Evolutionary conservation across 1,284 basidiomycete species (phyloP), one percentile per base, ranked within the genome.

Genomic region (Farysia itapuensis): DNA sequence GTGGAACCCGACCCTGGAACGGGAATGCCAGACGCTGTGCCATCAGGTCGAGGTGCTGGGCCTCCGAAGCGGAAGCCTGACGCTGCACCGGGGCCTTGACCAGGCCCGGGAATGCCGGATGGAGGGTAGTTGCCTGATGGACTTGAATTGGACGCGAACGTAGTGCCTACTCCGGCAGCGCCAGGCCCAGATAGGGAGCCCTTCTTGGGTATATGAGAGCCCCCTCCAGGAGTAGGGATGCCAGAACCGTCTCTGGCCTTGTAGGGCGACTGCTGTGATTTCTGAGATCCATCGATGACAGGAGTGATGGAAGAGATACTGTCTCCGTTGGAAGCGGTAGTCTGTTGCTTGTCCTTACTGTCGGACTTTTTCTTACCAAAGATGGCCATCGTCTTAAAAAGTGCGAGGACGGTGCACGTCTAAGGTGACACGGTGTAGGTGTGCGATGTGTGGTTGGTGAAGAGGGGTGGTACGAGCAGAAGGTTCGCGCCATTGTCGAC

Each of bases 361-460:
- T 72, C 69, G 40, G 68, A 67, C 59, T 70, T 72, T 43, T 66
- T 66, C 56, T 72, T 72, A 48, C 70, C 70, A 42, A 72, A 72
- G 67, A 72, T 72, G 49, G 67, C 67, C 70, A 72, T 72, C 39
- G 16, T 23, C 9, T n/a, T n/a, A n/a, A n/a, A n/a, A n/a, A n/a
- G n/a, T n/a, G n/a, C n/a, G n/a, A n/a, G n/a, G n/a, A n/a, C n/a
- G n/a, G n/a, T n/a, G n/a, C n/a, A n/a, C n/a, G n/a, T n/a, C n/a
- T n/a, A n/a, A n/a, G n/a, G n/a, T n/a, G n/a, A n/a, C n/a, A n/a
- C n/a, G n/a, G n/a, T n/a, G n/a, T n/a, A n/a, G n/a, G n/a, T n/a
- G n/a, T n/a, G n/a, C n/a, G n/a, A n/a, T n/a, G n/a, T n/a, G n/a
- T n/a, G n/a, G n/a, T n/a, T n/a, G n/a, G n/a, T n/a, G n/a, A n/a